phyloP scores from a whole-genome alignment of 768 basidiomycete species.

The Coprinopsis sp. region DNA sequence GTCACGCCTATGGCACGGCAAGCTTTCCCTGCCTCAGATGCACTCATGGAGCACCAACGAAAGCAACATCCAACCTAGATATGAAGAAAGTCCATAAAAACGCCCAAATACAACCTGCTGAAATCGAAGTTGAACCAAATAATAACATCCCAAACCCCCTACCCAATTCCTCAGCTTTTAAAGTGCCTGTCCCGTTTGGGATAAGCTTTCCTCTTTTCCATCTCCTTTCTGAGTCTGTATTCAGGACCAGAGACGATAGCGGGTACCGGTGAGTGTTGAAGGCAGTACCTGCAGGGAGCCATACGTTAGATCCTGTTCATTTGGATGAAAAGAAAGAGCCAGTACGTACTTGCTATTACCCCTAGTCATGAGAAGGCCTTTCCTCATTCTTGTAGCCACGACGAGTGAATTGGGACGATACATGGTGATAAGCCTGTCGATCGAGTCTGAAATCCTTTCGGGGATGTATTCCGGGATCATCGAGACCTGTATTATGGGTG shows the following conservation, averaged over 20 bases:
- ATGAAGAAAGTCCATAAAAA: no score
- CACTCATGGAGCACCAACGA: no score
- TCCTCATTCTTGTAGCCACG: slow-evolving; percentile 81
- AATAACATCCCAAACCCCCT: background rate
- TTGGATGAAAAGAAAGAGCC: no score
- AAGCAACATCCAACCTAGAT: no score
- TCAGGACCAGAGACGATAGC: slow-evolving; percentile 94
- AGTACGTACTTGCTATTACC: slow-evolving; percentile 46
- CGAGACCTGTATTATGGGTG: slow-evolving; percentile 53
- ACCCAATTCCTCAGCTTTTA: slow-evolving; percentile 26
- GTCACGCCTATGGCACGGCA: no score
- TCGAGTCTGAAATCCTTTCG: slow-evolving; percentile 82
- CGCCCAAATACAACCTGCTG: no score
- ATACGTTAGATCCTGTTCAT: no score
- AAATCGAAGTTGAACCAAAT: no score
- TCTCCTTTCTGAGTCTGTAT: slow-evolving; percentile 76
- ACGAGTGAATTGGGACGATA: slow-evolving; percentile 91
- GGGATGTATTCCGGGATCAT: slow-evolving; percentile 93
- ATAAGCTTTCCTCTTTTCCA: slow-evolving; percentile 82
- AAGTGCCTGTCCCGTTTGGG: slow-evolving; percentile 86
- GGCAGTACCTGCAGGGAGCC: slow-evolving; percentile 78
- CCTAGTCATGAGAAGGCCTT: slow-evolving; percentile 32
- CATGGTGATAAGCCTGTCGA: slow-evolving; percentile 88
- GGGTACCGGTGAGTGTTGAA: slow-evolving; percentile 91
- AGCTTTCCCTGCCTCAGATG: no score